Conservation (phyloP, 208 protist genomes). For the Crithidia bombi region DNA sequence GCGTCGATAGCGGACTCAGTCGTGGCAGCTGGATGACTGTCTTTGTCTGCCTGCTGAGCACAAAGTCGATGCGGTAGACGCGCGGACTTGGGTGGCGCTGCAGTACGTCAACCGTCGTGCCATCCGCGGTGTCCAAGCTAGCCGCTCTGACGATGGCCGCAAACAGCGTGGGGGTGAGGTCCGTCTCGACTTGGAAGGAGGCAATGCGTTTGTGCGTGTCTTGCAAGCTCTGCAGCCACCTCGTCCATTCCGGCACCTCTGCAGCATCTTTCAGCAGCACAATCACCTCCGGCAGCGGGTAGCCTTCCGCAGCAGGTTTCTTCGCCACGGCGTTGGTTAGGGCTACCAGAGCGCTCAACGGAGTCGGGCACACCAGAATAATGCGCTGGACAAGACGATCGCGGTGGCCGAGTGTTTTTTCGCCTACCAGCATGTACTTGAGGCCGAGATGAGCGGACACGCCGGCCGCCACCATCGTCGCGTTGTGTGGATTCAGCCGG, state of each 20-base stretch:
- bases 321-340: slow-evolving; percentile 25
- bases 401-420: slow-evolving; percentile 72
- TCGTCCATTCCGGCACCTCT: slow-evolving; percentile 35
- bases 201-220: slow-evolving; percentile 22
- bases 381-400: slow-evolving; percentile 67
- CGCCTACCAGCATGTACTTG: slow-evolving; percentile 76
- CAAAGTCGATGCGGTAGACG: slow-evolving; percentile 84
- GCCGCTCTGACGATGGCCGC: slow-evolving; percentile 52
- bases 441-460: slow-evolving; percentile 58
- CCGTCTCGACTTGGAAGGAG: slow-evolving; percentile 34
- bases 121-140: slow-evolving; percentile 39
- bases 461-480: slow-evolving; percentile 71
- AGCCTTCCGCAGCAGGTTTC: slow-evolving; percentile 27
- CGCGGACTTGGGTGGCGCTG: slow-evolving; percentile 50
- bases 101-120: slow-evolving; percentile 47
- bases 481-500: slow-evolving; percentile 78
- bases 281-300: slow-evolving; percentile 49
- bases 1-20: slow-evolving; percentile 62
- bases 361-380: slow-evolving; percentile 64
- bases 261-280: slow-evolving; percentile 51
- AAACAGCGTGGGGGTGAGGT: slow-evolving; percentile 54
- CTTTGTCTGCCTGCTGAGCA: slow-evolving; percentile 77
- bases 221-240: slow-evolving; percentile 33
- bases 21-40: slow-evolving; percentile 65
- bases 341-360: slow-evolving; percentile 34